These are phyloP conservation scores for Daldinia caldariorum DNA, from an alignment of 495 filamentous ascomycete genomes.

Conservation along the genomic window DNA sequence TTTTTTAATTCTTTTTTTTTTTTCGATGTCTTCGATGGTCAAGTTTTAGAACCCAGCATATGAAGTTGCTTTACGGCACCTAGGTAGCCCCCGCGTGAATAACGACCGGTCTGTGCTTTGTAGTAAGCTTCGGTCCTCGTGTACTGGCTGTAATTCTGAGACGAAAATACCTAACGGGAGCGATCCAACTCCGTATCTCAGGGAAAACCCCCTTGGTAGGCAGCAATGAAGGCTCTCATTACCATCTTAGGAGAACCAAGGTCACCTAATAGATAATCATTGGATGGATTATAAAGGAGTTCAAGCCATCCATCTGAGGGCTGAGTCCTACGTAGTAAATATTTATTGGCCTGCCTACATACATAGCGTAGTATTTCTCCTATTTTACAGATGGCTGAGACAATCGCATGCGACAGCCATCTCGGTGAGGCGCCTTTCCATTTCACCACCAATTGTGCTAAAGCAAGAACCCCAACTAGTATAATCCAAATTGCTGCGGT, in stretches of 20 bases:
- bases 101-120: neutral
- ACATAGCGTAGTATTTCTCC: neutral
- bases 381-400: neutral
- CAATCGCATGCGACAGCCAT: neutral
- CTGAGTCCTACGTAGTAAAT: slow-evolving; percentile 3
- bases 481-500: slow-evolving; percentile 2
- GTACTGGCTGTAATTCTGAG: slow-evolving; percentile 28
- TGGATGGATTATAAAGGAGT: neutral
- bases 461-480: neutral
- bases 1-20: too few species aligned
- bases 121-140: slow-evolving; percentile 31
- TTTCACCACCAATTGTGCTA: neutral
- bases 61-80: neutral
- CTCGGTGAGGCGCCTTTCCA: neutral
- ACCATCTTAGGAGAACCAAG: slow-evolving; percentile 2
- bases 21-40: neutral
- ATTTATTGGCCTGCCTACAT: slow-evolving; percentile 8
- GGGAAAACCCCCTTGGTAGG: slow-evolving; percentile 24
- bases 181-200: neutral
- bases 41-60: neutral
- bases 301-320: neutral
- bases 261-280: slow-evolving; percentile 2
- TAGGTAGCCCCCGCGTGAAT: neutral
- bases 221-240: slow-evolving; percentile 24
- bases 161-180: slow-evolving; percentile 7